Evolutionary conservation across 352 stramenopile genomes (phyloP).

Genomic region (Phytophthora palmivora): DNA sequence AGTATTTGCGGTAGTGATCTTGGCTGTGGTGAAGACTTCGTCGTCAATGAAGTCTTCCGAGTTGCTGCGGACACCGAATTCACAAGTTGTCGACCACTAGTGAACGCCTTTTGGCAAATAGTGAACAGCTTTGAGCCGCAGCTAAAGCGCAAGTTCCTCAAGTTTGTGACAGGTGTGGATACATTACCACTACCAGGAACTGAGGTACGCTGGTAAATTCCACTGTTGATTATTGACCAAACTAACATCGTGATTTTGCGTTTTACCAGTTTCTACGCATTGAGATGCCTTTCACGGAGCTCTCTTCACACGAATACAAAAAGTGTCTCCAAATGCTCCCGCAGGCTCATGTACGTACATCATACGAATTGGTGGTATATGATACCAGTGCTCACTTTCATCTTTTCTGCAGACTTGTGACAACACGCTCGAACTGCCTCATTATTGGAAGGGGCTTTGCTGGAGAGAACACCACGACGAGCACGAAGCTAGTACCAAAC

Average conservation of each 20-base stretch:
- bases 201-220: slow-evolving; percentile 47
- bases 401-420: slow-evolving; percentile 60
- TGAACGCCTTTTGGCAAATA: slow-evolving; percentile 54
- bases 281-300: slow-evolving; percentile 71
- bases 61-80: slow-evolving; percentile 70
- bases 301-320: slow-evolving; percentile 46
- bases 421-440: slow-evolving; percentile 74
- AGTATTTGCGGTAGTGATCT: slow-evolving; percentile 42
- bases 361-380: too few species aligned
- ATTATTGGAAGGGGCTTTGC: slow-evolving; percentile 80
- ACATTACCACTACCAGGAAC: slow-evolving; percentile 66
- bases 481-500: slow-evolving; percentile 18
- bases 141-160: slow-evolving; percentile 71
- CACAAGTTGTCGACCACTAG: slow-evolving; percentile 45
- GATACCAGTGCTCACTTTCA: too few species aligned
- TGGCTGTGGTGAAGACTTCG: slow-evolving; percentile 40
- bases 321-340: slow-evolving; percentile 72
- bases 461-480: slow-evolving; percentile 52
- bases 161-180: slow-evolving; percentile 80
- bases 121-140: slow-evolving; percentile 60
- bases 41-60: slow-evolving; percentile 56
- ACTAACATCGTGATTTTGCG: not conserved
- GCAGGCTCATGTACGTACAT: slow-evolving; percentile 67
- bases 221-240: not conserved
- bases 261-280: slow-evolving; percentile 70